Conservation (phyloP, 257 asterid species). For the Nicotiana tabacum region DNA sequence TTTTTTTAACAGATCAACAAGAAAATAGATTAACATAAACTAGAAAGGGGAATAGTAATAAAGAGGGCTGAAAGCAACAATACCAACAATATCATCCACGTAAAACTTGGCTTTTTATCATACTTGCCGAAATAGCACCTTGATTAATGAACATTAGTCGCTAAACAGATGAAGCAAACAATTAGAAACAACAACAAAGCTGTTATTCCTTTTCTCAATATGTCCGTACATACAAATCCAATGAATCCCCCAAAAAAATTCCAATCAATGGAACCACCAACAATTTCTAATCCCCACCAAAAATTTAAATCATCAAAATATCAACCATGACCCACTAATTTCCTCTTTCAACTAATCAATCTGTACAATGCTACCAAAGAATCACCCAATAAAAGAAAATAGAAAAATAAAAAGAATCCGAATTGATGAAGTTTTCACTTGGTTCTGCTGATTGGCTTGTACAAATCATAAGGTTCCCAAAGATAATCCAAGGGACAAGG, state of each 20-base stretch:
- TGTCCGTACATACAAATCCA: neutral
- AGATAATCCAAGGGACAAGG: constrained; percentile 14
- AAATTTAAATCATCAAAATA: neutral
- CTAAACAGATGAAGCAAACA: no score
- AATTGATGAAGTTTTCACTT: neutral
- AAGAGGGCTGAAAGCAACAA: no score
- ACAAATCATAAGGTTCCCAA: constrained; percentile 13
- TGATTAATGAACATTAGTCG: no score
- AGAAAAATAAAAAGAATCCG: neutral
- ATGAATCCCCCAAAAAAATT: neutral
- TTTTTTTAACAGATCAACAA: no score
- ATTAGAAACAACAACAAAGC: no score
- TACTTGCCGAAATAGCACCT: no score
- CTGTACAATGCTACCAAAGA: neutral
- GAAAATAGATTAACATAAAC: no score
- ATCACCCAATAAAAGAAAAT: neutral
- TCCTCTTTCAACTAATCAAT: neutral
- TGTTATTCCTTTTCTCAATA: neutral
- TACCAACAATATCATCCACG: no score
- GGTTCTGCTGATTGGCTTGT: neutral
- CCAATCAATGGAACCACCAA: neutral
- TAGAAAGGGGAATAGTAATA: no score
- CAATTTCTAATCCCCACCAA: neutral
- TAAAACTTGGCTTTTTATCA: no score
- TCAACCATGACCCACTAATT: neutral